Percentiles rank a stretch among this genome's conserved stretches.
Conservation (phyloP, 176 grass and related monocot genomes). For the Raddia guianensis region DNA sequence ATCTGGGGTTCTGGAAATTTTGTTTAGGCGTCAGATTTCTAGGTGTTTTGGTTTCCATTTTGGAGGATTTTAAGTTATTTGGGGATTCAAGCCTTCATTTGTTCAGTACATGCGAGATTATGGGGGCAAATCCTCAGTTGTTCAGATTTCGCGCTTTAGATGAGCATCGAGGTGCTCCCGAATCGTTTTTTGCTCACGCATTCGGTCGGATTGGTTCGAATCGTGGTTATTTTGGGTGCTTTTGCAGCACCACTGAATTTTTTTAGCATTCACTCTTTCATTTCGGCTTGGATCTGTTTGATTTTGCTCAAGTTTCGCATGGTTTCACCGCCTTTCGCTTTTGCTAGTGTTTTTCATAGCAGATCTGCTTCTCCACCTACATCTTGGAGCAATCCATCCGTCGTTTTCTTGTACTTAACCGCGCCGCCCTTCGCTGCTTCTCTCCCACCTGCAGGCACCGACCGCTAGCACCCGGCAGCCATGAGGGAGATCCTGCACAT, state of each 20-base stretch:
- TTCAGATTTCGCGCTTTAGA: neutral
- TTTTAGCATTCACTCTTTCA: neutral
- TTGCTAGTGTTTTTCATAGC: neutral
- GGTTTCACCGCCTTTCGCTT: neutral
- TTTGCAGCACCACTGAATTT: neutral
- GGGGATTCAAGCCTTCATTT: neutral
- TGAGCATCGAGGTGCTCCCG: neutral
- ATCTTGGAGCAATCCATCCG: neutral
- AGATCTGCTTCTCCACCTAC: slow-evolving; percentile 27
- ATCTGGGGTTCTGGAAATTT: neutral
- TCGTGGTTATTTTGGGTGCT: neutral
- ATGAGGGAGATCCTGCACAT: slow-evolving; percentile 95
- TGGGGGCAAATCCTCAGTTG: neutral
- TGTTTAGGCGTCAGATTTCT: neutral
- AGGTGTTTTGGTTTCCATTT: neutral
- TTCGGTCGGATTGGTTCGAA: neutral
- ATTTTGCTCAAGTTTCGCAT: neutral
- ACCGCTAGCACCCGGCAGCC: slow-evolving; percentile 33
- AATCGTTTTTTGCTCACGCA: neutral
- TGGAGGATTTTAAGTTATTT: no score
- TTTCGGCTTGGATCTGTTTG: neutral
- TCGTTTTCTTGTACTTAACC: slow-evolving; percentile 39
- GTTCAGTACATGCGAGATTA: neutral
- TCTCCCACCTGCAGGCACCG: slow-evolving; percentile 23
- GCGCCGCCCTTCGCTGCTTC: neutral